These are phyloP conservation scores for Nannochloropsis salina DNA, from an alignment of 108 stramenopile species.

Conservation along the genomic window DNA sequence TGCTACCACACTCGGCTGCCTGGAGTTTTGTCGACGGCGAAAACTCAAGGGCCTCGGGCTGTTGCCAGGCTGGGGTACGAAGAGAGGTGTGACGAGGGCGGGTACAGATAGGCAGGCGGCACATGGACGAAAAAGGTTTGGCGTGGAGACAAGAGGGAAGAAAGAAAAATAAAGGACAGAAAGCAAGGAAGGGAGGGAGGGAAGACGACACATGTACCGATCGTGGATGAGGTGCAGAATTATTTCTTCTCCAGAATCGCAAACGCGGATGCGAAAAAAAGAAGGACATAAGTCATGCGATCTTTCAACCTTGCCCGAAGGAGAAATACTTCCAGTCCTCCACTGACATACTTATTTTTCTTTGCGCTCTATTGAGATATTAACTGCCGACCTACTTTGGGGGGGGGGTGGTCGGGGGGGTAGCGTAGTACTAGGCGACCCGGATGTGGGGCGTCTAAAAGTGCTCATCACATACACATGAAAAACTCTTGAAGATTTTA, in stretches of 20 bases:
- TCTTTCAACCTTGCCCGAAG: too few relatives aligned
- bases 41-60: conserved; percentile 30
- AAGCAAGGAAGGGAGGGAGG: neutral
- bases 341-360: neutral
- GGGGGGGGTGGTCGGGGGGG: too few relatives aligned
- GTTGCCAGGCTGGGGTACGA: neutral
- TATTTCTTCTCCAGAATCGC: too few relatives aligned
- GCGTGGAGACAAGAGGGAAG: too few relatives aligned
- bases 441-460: too few relatives aligned
- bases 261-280: neutral
- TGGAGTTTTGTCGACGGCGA: conserved; percentile 23
- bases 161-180: neutral
- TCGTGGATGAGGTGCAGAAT: too few relatives aligned
- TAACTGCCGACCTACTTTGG: too few relatives aligned
- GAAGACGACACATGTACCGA: too few relatives aligned
- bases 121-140: too few relatives aligned
- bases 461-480: neutral
- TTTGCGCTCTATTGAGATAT: neutral
- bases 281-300: neutral
- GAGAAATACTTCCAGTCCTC: neutral
- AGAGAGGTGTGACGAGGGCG: neutral
- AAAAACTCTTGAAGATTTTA: neutral
- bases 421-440: too few relatives aligned
- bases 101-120: neutral
- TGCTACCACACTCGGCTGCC: neutral